Evolutionary conservation across 345 rosid species (phyloP), one percentile per base, ranked within the genome.

Genomic region (Pistacia integerrima): DNA sequence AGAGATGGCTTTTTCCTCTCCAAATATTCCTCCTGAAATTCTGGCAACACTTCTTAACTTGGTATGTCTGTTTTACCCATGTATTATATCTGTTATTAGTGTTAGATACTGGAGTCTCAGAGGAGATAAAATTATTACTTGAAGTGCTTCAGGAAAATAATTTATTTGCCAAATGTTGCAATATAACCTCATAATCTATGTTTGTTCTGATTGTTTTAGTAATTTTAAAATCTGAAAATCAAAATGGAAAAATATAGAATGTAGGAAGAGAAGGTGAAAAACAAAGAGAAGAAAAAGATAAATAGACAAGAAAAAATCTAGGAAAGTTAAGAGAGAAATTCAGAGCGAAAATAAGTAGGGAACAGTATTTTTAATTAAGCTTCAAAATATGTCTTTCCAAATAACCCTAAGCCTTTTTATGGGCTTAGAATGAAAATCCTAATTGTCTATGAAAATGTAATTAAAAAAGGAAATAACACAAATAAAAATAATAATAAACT

Each of bases 1-100:
- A 85, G 99, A 96, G 91, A 93, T 91, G 96, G 99, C 99, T 77
- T 96, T 96, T 87, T 96, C 98, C 56, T 93, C 98, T 79, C 93
- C 91, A 78, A 93, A 96, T 85, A 96, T 96, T 68, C 97, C 99
- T 82, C 98, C 97, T 75, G 99, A 96, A 89, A 96, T 93, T 89
- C 85, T 96, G 72, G 99, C 99, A 63, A 90, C 99, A 51, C 92
- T 96, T 67, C 95, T 93, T 58, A 93, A 91, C 83, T 84, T 96
- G 97, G 98, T 93, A 91, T 44, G 77, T 51, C 48, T 60, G 28
- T 79, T 72, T n/a, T 35, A 28, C 67, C 2, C 73, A 3, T 55
- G 58, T 17, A 33, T 11, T 18, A 51, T 64, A 33, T 7, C 11
- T 36, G 17, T 60, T 56, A 52, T 51, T 14, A 66, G n/a, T 22